Conservation (phyloP, 306 rosid species). For the Hylodesmum podocarpum region DNA sequence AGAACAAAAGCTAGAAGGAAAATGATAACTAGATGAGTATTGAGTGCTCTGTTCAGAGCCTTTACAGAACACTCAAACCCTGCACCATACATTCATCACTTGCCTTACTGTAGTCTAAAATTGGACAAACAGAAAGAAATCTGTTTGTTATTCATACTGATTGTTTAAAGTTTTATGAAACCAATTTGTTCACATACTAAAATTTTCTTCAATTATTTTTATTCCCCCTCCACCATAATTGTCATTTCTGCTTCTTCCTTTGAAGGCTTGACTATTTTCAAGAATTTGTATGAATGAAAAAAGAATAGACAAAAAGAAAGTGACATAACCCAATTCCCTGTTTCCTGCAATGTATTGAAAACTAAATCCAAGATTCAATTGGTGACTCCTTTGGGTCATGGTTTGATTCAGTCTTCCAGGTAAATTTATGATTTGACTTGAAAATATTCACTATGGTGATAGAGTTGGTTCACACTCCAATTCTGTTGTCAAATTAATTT, state of each 20-base stretch:
- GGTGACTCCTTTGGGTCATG: not conserved
- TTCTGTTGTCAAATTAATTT: not conserved
- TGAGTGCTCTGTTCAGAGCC: not conserved
- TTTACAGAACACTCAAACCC: not conserved
- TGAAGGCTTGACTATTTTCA: not conserved
- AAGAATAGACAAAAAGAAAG: not conserved
- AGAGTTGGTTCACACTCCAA: not conserved
- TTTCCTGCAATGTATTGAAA: not conserved
- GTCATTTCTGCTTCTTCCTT: not conserved
- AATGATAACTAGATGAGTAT: not conserved
- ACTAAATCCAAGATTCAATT: not conserved
- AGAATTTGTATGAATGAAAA: not conserved
- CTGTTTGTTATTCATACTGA: not conserved
- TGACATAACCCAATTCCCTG: not conserved
- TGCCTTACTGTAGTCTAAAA: not conserved
- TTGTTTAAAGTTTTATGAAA: not conserved
- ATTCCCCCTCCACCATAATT: not conserved
- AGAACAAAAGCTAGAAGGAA: not conserved
- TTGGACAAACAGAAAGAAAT: not conserved
- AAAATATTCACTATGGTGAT: not conserved
- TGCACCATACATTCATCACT: not conserved
- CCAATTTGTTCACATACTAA: not conserved
- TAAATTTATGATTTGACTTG: not conserved
- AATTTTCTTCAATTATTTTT: not conserved
- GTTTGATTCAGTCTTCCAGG: not conserved